Evolutionary conservation across 1,139 yeast species (phyloP), one percentile per base, ranked within the genome.

Genomic region (Hemisphaericaspora xylanilytica): DNA sequence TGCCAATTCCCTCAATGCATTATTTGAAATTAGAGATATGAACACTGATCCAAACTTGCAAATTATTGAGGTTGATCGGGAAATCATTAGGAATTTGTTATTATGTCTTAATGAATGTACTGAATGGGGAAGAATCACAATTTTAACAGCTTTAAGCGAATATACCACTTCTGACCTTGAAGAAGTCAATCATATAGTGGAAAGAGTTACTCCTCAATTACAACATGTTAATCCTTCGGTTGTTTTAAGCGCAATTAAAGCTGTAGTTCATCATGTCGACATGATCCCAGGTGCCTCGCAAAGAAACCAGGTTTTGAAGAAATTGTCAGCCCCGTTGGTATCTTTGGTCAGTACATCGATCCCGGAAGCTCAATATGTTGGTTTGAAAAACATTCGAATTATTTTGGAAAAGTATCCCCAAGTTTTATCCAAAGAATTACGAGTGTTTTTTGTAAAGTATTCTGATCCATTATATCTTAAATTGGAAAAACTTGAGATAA

Each of bases 211-310:
- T 5, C 98, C 99, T 6, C 98, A 92, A 63, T 77, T 94, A 53
- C 99, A 94, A 64, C 99, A 94, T 61, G 97, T 87, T 22, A 94
- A 94, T 58, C 96, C 98, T 1, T 85, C 96, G 3, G 97, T 94
- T 25, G 97, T 94, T 3, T 70, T 94, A 50, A 80, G 90, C 24
- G 79, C 97, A 0, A 81, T 94, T 46, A 88, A 89, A 56, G 88
- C 88, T 2, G 80, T 92, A 8, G 61, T 94, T 27, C 79, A 79
- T 43, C 95, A 89, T 58, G 50, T 87, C 39, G 80, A 78, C n/a
- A 59, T 67, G 20, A 65, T 83, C 21, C 54, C 63, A 11, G 54
- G 52, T 12, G 56, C 58, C 12, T 63, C 65, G 3, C 61, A 60
- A 40, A 56, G 56, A 41, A 63, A 72, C 7, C 53, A 62, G 3